A percentile compares a stretch with the other conserved stretches of the same genome.
Evolutionary conservation across 495 filamentous ascomycete species (phyloP).

Genomic region (Beverwykella pulmonaria): DNA sequence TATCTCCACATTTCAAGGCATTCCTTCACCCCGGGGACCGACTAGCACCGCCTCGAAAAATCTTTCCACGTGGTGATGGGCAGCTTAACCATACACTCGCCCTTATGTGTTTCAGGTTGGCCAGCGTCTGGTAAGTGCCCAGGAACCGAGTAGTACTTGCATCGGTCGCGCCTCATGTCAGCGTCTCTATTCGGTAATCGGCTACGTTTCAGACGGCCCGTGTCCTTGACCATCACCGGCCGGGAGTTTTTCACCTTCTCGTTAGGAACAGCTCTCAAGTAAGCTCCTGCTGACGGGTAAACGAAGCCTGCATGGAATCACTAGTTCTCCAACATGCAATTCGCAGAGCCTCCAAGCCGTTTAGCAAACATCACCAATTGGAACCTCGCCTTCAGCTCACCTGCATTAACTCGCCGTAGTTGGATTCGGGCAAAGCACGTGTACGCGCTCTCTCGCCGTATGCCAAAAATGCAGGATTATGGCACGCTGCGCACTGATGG

Average conservation of each 20-base stretch:
- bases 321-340: not conserved
- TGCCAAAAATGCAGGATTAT: not conserved
- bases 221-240: not conserved
- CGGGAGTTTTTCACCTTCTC: not conserved
- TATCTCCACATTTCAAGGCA: not conserved
- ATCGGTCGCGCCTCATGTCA: slow-evolving; percentile 9
- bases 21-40: not conserved
- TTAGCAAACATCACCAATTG: not conserved
- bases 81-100: not conserved
- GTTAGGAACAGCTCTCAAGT: not conserved
- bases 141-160: slow-evolving; percentile 9
- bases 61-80: not conserved
- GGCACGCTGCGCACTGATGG: not conserved
- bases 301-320: not conserved
- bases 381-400: not conserved
- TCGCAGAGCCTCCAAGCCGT: not conserved
- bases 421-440: not conserved
- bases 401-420: not conserved
- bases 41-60: slow-evolving; percentile 1
- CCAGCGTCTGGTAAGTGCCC: not conserved
- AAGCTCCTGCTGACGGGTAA: not conserved
- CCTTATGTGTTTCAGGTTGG: not conserved
- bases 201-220: slow-evolving; percentile 7
- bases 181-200: slow-evolving; percentile 4
- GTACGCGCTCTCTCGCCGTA: not conserved